A percentile compares a stretch with the other conserved stretches of the same genome.
Evolutionary conservation across 768 basidiomycete species (phyloP).

Genomic region (Boletus insuetus): DNA sequence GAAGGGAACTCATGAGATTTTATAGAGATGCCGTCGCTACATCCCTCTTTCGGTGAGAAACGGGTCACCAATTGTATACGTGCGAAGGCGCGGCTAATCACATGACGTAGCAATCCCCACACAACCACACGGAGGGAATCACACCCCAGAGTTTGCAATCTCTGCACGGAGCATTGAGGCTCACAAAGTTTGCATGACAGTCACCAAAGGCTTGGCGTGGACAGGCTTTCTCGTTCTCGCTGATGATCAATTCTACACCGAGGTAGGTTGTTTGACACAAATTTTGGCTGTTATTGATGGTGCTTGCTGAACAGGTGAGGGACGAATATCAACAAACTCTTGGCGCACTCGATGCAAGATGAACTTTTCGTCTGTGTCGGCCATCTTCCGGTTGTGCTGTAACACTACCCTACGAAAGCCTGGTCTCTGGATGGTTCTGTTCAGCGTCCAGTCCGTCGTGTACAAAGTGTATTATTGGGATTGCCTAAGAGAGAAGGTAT

Average conservation of each 20-base stretch:
- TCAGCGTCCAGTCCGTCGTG: too few species aligned
- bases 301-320: conserved; percentile 19
- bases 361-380: background rate
- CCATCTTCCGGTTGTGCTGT: conserved; percentile 5
- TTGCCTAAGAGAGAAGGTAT: too few species aligned
- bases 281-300: background rate
- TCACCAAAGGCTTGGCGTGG: conserved; percentile 60
- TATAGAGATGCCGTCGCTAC: conserved; percentile 58
- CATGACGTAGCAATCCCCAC: conserved; percentile 63
- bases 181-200: conserved; percentile 54
- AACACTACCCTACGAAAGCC: conserved; percentile 15
- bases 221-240: conserved; percentile 58
- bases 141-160: conserved; percentile 63
- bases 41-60: conserved; percentile 57
- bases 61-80: background rate
- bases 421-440: conserved; percentile 13
- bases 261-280: conserved; percentile 37
- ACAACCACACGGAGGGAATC: conserved; percentile 66
- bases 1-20: conserved; percentile 14
- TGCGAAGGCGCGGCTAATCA: conserved; percentile 16
- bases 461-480: too few species aligned
- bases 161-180: conserved; percentile 61
- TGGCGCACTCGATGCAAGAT: background rate
- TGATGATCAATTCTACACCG: conserved; percentile 53
- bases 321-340: conserved; percentile 21